Conservation (phyloP, 2,329 filamentous ascomycete genomes). For the Chalaropsis thielavioides region DNA sequence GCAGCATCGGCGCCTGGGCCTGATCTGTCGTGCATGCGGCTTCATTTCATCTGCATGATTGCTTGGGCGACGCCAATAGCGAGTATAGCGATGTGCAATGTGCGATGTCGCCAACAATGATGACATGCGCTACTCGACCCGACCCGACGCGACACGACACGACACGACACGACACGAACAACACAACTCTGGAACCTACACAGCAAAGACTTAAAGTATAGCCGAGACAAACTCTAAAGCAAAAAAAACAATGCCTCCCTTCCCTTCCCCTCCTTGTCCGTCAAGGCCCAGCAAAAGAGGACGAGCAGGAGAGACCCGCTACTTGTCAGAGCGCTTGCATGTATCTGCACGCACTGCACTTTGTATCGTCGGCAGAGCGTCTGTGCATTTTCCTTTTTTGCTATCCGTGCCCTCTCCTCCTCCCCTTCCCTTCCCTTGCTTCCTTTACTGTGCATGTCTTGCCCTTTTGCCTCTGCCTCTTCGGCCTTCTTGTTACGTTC, state of each 20-base stretch:
- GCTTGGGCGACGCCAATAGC: neutral
- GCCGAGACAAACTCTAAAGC: neutral
- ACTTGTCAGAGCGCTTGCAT: neutral
- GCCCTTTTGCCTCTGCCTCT: neutral
- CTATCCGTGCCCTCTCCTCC: neutral
- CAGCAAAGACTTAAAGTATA: neutral
- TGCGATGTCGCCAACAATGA: neutral
- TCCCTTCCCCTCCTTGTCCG: neutral
- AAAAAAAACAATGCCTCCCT: neutral
- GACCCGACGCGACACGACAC: neutral
- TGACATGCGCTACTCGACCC: neutral
- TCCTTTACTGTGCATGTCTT: no score
- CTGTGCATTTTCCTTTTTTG: neutral
- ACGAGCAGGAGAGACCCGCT: neutral
- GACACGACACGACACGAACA: neutral
- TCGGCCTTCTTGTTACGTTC: neutral
- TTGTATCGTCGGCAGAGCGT: neutral
- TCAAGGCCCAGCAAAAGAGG: neutral
- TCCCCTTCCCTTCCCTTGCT: neutral
- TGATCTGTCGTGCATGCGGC: neutral
- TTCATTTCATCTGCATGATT: neutral
- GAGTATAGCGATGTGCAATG: neutral
- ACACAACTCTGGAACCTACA: neutral
- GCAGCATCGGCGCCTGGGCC: neutral
- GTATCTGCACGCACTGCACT: neutral